Base-by-base conservation (phyloP, 768 basidiomycete species). In the Boletus pseudopeckii region DNA sequence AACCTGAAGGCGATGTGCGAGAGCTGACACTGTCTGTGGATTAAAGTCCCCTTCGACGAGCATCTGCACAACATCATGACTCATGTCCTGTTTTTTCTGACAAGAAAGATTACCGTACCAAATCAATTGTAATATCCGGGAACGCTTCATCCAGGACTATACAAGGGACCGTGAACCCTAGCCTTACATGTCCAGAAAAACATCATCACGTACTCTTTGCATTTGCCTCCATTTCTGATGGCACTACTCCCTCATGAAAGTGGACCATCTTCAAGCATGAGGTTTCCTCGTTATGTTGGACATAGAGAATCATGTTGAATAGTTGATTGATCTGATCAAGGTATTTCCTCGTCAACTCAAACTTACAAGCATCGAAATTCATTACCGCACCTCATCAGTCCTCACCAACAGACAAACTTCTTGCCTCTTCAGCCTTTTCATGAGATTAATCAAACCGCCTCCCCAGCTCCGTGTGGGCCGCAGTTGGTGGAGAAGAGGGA, bases 191-290 rank as follows among this genome's bases (percentile, higher is more conserved):
- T 4, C 9, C 6, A 45, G 17, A 30, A 24, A 18, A 41, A 22
- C 5, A 13, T 14, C 2, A 28, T 37, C 20, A 63, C 74, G 22
- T 48, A 82, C 84, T 82, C 64, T 82, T 86, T 32, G 79, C 75
- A 61, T 89, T 90, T 5, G 86, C 84, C 64, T 85, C 86, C 59
- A 90, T 68, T 61, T 90, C 88, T 0, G 83, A 83, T 1, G 88
- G 88, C 24, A 83, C 73, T 30, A 79, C 80, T 22, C 70, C 73
- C 26, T 83, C 77, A 52, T 78, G 74, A 60, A 86, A 88, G 60
- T 88, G 85, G 4, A 88, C 75, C 13, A 90, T 77, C 68, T 86
- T 86, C 51, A 90, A 60, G 58, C 80, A 76, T 0, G 84, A 78
- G 0, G 88, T 90, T 58, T 84, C 82, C 65, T 90, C 88, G 59